phyloP scores from a whole-genome alignment of 2,329 filamentous ascomycete genomes.

The Fusarium buharicum region DNA sequence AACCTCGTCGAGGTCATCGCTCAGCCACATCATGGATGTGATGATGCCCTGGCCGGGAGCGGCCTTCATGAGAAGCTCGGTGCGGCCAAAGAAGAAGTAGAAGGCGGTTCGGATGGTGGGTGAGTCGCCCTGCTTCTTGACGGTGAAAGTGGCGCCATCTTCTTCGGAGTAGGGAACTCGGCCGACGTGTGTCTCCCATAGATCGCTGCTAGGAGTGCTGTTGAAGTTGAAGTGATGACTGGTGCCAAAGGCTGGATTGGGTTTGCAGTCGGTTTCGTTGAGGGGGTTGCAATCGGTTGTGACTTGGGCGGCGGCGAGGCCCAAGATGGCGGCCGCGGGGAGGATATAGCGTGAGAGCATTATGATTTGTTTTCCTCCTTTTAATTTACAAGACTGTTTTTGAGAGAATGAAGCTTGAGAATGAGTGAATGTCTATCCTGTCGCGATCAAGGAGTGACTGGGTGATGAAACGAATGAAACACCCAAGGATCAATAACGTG shows the following conservation, averaged over 20 bases:
- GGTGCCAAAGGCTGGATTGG: conserved; percentile 76
- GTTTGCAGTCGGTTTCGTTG: conserved; percentile 72
- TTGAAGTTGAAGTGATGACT: conserved; percentile 73
- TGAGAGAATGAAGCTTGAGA: background rate
- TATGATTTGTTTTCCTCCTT: background rate
- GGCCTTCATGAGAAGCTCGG: conserved; percentile 82
- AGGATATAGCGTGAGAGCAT: conserved; percentile 47
- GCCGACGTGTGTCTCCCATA: conserved; percentile 77
- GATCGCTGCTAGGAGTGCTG: conserved; percentile 63
- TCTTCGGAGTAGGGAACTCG: conserved; percentile 68
- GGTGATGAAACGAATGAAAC: conserved; percentile 32
- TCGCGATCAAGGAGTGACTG: conserved; percentile 39
- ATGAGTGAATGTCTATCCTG: conserved; percentile 15
- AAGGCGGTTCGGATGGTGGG: conserved; percentile 83
- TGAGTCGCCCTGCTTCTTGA: conserved; percentile 76
- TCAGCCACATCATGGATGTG: conserved; percentile 84
- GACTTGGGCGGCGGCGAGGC: conserved; percentile 74
- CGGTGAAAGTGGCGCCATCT: conserved; percentile 76
- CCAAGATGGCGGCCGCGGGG: conserved; percentile 53
- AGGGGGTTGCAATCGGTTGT: conserved; percentile 81
- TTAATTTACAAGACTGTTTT: background rate
- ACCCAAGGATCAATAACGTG: conserved; percentile 25
- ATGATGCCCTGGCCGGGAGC: conserved; percentile 80
- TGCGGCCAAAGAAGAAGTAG: conserved; percentile 86
- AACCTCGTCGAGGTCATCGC: conserved; percentile 86